Base-by-base conservation (phyloP, 2,329 filamentous ascomycete species). In the Aspergillus carbonarius region DNA sequence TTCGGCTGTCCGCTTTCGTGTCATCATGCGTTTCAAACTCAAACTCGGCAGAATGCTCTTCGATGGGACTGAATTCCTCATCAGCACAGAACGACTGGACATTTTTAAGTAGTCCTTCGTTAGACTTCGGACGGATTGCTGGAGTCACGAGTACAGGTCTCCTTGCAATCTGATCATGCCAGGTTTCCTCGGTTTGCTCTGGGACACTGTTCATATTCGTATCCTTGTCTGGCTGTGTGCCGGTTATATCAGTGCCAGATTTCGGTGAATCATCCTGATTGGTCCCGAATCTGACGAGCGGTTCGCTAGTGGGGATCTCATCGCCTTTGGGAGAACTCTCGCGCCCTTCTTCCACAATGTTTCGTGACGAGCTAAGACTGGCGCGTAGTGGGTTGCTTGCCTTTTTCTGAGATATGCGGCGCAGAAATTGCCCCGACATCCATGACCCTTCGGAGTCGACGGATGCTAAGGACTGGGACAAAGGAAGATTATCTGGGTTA, bases 381-480 rank as follows among this genome's bases (percentile, higher is more conserved):
- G 73, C 74, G 32, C 73, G 76, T 25, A 76, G 66, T 2, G 69
- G 70, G 58, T 64, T 75, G 66, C 63, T 68, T 18, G 59, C 68
- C 47, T 62, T 80, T 32, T 76, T 80, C 44, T 76, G 73, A 68
- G 70, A 85, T 74, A 70, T 80, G 72, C 57, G 80, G 70, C 63
- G 81, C 80, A 81, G 73, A 61, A 83, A 81, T 57, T 88, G 87
- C 15, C 93, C 92, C 3, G 92, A 95, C 46, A 99, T 86, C 95
- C 95, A 99, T 0, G 93, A 97, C 4, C 85, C 95, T 78, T 99
- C 95, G 0, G 93, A 97, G 70, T 97, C 95, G 59, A 98, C 91
- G 0, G 93, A 97, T 1, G 92, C 95, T 17, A 98, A 82, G 0
- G 93, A 98, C 73, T 93, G 89, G 30, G 92, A 91, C 70, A 92